A percentile compares a stretch with the other conserved stretches of the same genome.
Conservation (phyloP, 1,139 yeast genomes). For the Groenewaldozyma sp. region DNA sequence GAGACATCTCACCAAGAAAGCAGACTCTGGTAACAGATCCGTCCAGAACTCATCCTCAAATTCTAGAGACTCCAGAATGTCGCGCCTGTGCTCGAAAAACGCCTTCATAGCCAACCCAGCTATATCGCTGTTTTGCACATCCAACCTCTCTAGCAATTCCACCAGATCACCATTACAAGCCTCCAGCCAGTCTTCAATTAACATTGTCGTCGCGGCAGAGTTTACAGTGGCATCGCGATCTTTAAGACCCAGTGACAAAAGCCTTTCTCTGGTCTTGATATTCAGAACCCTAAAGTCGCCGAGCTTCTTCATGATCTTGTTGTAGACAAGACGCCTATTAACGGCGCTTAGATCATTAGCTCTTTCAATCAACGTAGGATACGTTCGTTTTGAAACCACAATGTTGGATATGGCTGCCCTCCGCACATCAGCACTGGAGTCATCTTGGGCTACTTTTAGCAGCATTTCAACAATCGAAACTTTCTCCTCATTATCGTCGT, state of each 20-base stretch:
- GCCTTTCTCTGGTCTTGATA: constrained; percentile 50
- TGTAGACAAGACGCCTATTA: constrained; percentile 64
- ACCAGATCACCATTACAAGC: constrained; percentile 60
- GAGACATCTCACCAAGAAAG: constrained; percentile 61
- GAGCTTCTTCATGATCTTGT: constrained; percentile 58
- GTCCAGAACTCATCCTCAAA: constrained; percentile 58
- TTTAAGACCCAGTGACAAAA: constrained; percentile 75
- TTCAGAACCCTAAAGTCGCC: constrained; percentile 59
- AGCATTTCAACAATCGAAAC: constrained; percentile 36
- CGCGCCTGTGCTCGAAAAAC: constrained; percentile 55
- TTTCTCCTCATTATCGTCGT: constrained; percentile 24
- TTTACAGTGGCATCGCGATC: constrained; percentile 76
- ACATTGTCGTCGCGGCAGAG: constrained; percentile 62
- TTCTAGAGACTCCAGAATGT: constrained; percentile 46
- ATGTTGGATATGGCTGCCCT: constrained; percentile 73
- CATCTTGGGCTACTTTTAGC: constrained; percentile 54
- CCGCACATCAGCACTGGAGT: constrained; percentile 82
- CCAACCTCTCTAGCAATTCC: constrained; percentile 60
- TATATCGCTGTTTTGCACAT: constrained; percentile 54
- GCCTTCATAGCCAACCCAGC: constrained; percentile 52
- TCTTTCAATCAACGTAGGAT: constrained; percentile 60
- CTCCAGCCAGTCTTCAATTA: constrained; percentile 65
- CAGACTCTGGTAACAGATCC: constrained; percentile 61
- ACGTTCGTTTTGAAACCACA: constrained; percentile 44
- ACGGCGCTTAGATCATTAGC: constrained; percentile 71